Evolutionary conservation across 768 basidiomycete species (phyloP).

Genomic region (Tylopilus balloui): DNA sequence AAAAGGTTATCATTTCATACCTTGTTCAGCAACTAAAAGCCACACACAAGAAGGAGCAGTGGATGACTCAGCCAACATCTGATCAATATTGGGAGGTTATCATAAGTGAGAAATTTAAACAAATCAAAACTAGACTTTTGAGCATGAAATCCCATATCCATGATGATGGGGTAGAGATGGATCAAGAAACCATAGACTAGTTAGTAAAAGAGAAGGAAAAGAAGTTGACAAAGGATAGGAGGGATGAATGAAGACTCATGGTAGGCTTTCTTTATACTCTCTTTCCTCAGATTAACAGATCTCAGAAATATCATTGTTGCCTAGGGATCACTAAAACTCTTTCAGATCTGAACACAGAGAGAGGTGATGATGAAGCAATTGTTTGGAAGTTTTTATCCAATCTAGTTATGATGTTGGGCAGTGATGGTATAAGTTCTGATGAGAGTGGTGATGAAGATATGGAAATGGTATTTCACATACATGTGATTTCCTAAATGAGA

Average conservation of each 20-base stretch:
- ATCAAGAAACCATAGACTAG: background rate
- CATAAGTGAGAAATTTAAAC: background rate
- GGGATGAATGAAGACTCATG: background rate
- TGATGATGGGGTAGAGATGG: background rate
- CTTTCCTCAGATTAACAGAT: background rate
- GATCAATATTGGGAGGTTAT: background rate
- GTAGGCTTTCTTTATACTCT: background rate
- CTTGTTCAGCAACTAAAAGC: background rate
- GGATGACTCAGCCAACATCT: background rate
- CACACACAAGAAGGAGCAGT: background rate
- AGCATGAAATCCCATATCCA: background rate
- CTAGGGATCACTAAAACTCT: background rate
- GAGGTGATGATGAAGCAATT: background rate
- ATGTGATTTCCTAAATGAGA: background rate
- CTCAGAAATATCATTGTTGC: background rate
- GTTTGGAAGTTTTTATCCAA: background rate
- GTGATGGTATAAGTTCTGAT: slow-evolving; percentile 6
- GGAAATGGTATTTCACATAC: background rate
- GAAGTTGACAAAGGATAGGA: background rate
- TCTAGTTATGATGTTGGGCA: background rate
- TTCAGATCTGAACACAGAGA: background rate
- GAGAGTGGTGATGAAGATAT: slow-evolving; percentile 4
- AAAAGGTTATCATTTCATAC: background rate
- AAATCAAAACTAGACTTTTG: background rate
- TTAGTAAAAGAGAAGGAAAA: background rate